These are phyloP conservation scores for Cyclostephanos invisitatus DNA, from an alignment of 108 stramenopile genomes.

Conservation along the genomic window DNA sequence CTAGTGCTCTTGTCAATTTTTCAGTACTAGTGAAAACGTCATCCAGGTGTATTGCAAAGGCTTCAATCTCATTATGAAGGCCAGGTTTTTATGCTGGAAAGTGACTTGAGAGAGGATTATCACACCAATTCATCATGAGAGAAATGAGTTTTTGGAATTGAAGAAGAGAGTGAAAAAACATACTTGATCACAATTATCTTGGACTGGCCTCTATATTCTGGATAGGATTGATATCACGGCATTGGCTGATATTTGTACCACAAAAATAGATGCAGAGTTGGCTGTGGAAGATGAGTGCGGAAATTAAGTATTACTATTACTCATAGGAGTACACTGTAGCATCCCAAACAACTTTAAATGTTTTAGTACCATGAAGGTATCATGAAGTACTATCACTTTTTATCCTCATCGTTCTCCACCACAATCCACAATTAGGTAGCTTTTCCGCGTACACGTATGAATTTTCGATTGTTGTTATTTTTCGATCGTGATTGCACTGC, in stretches of 20 bases:
- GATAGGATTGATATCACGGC: conserved; percentile 73
- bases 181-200: conserved; percentile 21
- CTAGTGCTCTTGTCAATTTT: conserved; percentile 76
- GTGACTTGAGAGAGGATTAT: conserved; percentile 48
- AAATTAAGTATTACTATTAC: background rate
- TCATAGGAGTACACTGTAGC: background rate
- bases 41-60: conserved; percentile 49
- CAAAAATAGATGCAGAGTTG: conserved; percentile 28
- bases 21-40: conserved; percentile 70
- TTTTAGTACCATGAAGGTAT: background rate
- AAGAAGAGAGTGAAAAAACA: conserved; percentile 57
- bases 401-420: background rate
- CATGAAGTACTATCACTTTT: too few species aligned
- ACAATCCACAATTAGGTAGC: too few species aligned
- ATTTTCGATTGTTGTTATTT: too few species aligned
- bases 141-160: conserved; percentile 74
- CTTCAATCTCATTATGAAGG: conserved; percentile 65
- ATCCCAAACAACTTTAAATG: background rate
- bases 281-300: conserved; percentile 3
- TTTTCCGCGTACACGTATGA: too few species aligned
- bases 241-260: conserved; percentile 71
- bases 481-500: too few species aligned
- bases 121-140: conserved; percentile 82
- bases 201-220: conserved; percentile 76
- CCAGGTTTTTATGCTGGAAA: conserved; percentile 43